A percentile compares a stretch with the other conserved stretches of the same genome.
Conservation (phyloP, 1,139 yeast species). For the Citeromyces hawaiiensis region DNA sequence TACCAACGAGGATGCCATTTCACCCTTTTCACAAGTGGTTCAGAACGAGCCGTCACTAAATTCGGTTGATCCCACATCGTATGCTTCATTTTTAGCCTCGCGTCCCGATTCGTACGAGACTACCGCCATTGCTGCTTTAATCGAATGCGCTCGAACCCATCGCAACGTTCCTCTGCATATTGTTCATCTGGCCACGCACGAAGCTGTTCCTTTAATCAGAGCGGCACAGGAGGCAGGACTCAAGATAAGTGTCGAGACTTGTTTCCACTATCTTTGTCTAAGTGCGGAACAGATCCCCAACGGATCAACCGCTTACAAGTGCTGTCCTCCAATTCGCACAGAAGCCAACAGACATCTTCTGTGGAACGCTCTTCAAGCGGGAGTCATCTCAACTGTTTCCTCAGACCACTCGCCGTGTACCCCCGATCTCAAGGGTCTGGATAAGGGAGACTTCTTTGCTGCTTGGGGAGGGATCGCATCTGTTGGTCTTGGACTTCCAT, state of each 20-base stretch:
- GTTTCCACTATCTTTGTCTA: slow-evolving; percentile 79
- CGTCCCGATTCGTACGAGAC: slow-evolving; percentile 85
- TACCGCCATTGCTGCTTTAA: slow-evolving; percentile 63
- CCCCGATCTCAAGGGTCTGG: slow-evolving; percentile 73
- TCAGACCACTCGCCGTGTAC: slow-evolving; percentile 96
- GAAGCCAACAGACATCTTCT: slow-evolving; percentile 54
- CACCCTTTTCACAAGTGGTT: slow-evolving; percentile 35
- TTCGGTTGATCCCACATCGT: slow-evolving; percentile 47
- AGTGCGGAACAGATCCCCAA: slow-evolving; percentile 65
- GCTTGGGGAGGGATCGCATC: slow-evolving; percentile 99
- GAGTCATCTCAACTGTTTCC: slow-evolving; percentile 72
- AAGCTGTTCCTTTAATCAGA: slow-evolving; percentile 60
- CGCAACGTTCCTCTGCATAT: slow-evolving; percentile 73
- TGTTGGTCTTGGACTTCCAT: slow-evolving; percentile 80
- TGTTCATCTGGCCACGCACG: slow-evolving; percentile 79
- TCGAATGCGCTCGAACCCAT: slow-evolving; percentile 40
- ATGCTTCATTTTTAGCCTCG: slow-evolving; percentile 65
- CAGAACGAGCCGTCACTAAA: slow-evolving; percentile 25
- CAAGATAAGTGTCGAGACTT: slow-evolving; percentile 75
- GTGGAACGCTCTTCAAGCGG: slow-evolving; percentile 63
- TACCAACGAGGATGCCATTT: slow-evolving; percentile 8
- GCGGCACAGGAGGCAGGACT: slow-evolving; percentile 49
- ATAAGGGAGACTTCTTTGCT: slow-evolving; percentile 73
- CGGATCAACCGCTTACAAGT: slow-evolving; percentile 73
- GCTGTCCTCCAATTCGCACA: slow-evolving; percentile 89